phyloP scores from a whole-genome alignment of 495 filamentous ascomycete species.

The Hypoxylon lenormandii region DNA sequence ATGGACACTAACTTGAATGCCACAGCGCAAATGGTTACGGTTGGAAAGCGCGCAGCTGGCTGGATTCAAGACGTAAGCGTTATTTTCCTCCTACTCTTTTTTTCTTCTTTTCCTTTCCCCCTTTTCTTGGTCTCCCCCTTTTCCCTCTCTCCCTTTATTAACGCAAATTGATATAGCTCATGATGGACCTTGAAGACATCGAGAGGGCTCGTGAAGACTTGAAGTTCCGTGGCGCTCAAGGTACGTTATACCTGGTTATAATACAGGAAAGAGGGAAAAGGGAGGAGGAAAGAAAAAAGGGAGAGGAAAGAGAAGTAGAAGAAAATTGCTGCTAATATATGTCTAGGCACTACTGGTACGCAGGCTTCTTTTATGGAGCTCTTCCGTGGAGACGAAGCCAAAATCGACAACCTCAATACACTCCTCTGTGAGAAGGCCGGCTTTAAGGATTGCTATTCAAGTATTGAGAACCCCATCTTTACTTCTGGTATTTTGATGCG shows the following conservation, averaged over 20 bases:
- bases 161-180: conserved; percentile 65
- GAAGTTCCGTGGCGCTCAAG: conserved; percentile 83
- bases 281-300: no score
- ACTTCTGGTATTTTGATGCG: no score
- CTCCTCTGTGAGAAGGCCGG: conserved; percentile 87
- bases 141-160: no score
- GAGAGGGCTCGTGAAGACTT: conserved; percentile 79
- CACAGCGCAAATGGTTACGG: not conserved
- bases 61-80: conserved; percentile 55
- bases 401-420: conserved; percentile 81
- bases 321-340: no score
- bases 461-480: no score
- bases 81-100: no score
- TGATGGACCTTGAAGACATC: conserved; percentile 86
- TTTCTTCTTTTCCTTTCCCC: no score
- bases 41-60: not conserved
- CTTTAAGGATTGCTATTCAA: conserved; percentile 73
- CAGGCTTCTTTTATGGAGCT: conserved; percentile 78
- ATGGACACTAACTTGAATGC: not conserved
- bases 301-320: no score
- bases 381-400: conserved; percentile 82
- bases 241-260: conserved; percentile 41
- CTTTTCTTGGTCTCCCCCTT: no score
- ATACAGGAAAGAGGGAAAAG: no score
- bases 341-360: conserved; percentile 51